phyloP scores from a whole-genome alignment of 192 early-diverging fungal species.

The Coemansia sp. region DNA sequence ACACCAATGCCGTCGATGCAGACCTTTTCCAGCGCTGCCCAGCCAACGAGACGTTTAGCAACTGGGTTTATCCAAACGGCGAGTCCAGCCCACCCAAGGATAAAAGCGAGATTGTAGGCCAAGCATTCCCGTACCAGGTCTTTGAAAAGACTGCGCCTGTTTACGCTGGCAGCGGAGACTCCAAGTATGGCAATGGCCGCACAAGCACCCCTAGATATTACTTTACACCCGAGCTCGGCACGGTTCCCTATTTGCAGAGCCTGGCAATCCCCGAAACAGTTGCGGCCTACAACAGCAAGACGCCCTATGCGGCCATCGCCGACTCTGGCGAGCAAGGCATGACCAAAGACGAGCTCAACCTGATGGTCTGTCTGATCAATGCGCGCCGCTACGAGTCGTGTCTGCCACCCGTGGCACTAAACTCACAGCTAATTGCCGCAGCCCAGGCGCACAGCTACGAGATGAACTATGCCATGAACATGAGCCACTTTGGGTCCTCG shows the following conservation, averaged over 20 bases:
- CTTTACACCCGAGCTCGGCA: constrained; percentile 25
- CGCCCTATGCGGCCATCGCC: constrained; percentile 21
- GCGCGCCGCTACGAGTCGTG: constrained; percentile 36
- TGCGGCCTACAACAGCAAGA: constrained; percentile 11
- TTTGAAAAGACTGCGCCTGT: neutral
- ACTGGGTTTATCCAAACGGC: constrained; percentile 39
- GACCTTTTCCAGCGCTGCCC: constrained; percentile 25
- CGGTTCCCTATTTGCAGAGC: constrained; percentile 25
- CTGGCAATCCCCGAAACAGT: constrained; percentile 15
- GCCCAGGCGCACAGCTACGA: constrained; percentile 50
- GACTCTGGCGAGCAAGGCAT: constrained; percentile 23
- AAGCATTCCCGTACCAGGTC: constrained; percentile 18
- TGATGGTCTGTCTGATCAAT: constrained; percentile 39
- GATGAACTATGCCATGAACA: constrained; percentile 34
- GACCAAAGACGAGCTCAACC: constrained; percentile 38
- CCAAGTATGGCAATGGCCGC: constrained; percentile 15
- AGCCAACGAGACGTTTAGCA: constrained; percentile 39
- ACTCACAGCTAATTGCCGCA: constrained; percentile 24
- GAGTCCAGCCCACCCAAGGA: neutral
- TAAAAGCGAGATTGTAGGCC: constrained; percentile 4
- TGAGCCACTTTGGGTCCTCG: constrained; percentile 28
- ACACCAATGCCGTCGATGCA: neutral
- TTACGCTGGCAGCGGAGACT: neutral
- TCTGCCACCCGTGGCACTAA: constrained; percentile 30
- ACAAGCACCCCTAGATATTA: constrained; percentile 17